Base-by-base conservation (phyloP, 2,329 filamentous ascomycete species). In the Amesomyces nigricolor region DNA sequence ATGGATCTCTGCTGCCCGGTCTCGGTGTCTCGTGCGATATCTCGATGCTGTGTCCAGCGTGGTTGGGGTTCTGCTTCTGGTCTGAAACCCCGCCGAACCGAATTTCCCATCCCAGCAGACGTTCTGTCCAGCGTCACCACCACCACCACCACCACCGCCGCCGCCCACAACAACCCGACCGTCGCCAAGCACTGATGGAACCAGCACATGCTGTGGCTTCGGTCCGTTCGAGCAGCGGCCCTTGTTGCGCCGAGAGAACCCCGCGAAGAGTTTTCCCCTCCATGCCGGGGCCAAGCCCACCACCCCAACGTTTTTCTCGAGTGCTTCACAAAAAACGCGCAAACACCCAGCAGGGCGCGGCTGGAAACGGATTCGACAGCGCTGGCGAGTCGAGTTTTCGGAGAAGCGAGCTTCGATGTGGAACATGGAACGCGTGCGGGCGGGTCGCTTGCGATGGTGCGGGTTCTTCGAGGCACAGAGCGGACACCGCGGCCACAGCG, bases 351-450 rank as follows among this genome's bases (percentile, higher is more conserved):
- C 42, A 51, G 16, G 16, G n/a, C 5, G 38, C 47, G 39, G 42
- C 39, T 51, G 22, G 39, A 29, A 10, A 16, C 49, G 40, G 30
- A 51, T 22, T 17, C 26, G 40, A 10, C 9, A 42, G 19, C 16
- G 16, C 11, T 19, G 26, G 6, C 19, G 32, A 43, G 44, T 32
- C 38, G 38, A 17, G 38, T 17, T n/a, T n/a, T 14, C 35, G 53
- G 47, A 51, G 29, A 51, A 40, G 53, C 48, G 38, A 51, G 39
- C 26, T n/a, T 47, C 42, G 35, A 39, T 32, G 53, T 46, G 53
- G 47, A 26, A 17, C 47, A 26, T 26, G 22, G 22, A 26, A 26
- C 22, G 22, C 22, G 19, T 17, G 16, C 17, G 14, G 8, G 40
- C 40, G 47, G 38, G 38, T 53, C 35, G 54, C 32, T 32, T 32